A percentile compares a stretch with the other conserved stretches of the same genome.
Conservation (phyloP, 1,284 basidiomycete species). For the Quambalaria eucalypti region DNA sequence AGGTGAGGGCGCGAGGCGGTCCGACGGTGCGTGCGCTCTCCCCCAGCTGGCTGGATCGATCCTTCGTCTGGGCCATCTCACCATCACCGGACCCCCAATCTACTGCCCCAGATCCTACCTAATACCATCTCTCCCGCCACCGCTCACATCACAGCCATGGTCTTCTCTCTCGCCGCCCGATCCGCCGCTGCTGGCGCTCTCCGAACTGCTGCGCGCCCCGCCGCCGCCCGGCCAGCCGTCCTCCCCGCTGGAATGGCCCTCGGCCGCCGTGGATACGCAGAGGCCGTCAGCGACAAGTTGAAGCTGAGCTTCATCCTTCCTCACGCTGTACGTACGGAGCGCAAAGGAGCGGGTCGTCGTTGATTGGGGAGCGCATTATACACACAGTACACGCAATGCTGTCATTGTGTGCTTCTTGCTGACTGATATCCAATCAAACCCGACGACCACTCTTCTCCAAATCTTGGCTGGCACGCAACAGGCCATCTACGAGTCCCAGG, state of each 20-base stretch:
- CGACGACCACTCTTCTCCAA: background rate
- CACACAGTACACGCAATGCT: too few species aligned
- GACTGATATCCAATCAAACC: background rate
- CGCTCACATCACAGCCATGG: background rate
- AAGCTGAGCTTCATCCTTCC: constrained; percentile 42
- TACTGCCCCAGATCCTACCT: background rate
- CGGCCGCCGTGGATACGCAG: constrained; percentile 43
- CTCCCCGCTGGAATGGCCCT: background rate
- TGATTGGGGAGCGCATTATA: too few species aligned
- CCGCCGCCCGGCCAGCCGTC: constrained; percentile 7
- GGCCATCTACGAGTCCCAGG: constrained; percentile 34
- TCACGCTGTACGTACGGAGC: constrained; percentile 14
- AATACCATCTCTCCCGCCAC: background rate
- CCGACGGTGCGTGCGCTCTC: too few species aligned
- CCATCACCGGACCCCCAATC: too few species aligned
- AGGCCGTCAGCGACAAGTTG: constrained; percentile 45
- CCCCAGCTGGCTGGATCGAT: too few species aligned
- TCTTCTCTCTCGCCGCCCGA: constrained; percentile 4
- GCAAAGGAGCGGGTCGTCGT: too few species aligned
- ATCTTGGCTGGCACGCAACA: constrained; percentile 2
- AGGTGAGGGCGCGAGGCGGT: too few species aligned
- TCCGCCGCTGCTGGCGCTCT: constrained; percentile 1
- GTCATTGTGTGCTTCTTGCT: background rate
- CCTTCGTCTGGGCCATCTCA: too few species aligned
- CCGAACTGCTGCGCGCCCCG: constrained; percentile 1